A percentile compares a stretch with the other conserved stretches of the same genome.
phyloP scores from a whole-genome alignment of 345 rosid genomes.

The Reutealis trisperma region DNA sequence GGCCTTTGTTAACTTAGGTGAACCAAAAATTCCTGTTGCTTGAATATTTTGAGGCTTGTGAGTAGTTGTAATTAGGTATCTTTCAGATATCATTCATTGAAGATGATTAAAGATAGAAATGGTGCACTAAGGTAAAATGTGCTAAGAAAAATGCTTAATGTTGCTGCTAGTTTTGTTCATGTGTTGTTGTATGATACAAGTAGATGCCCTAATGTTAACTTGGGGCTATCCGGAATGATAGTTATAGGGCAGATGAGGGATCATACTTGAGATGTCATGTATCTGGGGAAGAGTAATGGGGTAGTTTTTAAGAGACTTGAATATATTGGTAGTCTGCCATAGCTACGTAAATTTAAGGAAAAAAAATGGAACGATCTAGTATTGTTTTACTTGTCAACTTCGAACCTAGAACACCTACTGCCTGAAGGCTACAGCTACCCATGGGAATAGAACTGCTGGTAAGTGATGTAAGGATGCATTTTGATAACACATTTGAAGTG shows the following conservation, averaged over 20 bases:
- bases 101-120: neutral
- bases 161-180: neutral
- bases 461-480: too few relatives aligned
- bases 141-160: neutral
- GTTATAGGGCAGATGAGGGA: neutral
- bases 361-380: too few relatives aligned
- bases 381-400: too few relatives aligned
- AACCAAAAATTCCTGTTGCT: constrained; percentile 83
- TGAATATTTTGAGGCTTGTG: constrained; percentile 27
- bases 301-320: neutral
- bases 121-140: neutral
- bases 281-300: neutral
- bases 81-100: too few relatives aligned
- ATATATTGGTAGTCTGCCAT: neutral
- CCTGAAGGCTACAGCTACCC: too few relatives aligned
- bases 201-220: neutral
- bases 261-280: neutral
- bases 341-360: too few relatives aligned
- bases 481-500: too few relatives aligned
- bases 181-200: neutral
- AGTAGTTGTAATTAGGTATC: neutral
- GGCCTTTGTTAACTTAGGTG: constrained; percentile 82
- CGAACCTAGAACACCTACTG: too few relatives aligned
- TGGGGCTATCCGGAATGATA: constrained; percentile 8
- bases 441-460: too few relatives aligned